Conservation (phyloP, 208 protist genomes). For the Trypanosoma vivax region DNA sequence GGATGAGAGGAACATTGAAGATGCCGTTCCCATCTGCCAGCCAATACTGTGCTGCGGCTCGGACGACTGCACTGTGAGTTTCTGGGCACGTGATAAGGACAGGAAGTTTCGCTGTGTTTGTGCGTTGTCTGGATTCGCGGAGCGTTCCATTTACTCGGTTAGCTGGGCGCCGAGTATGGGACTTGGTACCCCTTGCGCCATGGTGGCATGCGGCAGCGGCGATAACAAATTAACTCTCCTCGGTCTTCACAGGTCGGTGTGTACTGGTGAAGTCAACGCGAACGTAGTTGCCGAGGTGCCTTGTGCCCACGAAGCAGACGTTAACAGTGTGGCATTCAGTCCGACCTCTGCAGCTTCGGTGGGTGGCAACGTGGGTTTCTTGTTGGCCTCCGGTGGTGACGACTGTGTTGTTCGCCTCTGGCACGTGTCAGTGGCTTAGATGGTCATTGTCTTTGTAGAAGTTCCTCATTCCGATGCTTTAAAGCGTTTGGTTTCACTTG, state of each 20-base stretch:
- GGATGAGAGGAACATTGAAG: no score
- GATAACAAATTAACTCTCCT: conserved; percentile 81
- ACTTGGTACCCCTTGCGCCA: conserved; percentile 3
- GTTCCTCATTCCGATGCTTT: no score
- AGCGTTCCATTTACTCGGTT: conserved; percentile 67
- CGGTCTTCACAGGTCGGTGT: conserved; percentile 28
- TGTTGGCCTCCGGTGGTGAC: conserved; percentile 72
- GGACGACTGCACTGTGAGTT: conserved; percentile 58
- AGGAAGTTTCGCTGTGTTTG: conserved; percentile 33
- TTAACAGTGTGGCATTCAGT: conserved; percentile 71
- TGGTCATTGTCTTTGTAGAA: no score
- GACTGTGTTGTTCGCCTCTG: conserved; percentile 68
- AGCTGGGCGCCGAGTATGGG: conserved; percentile 49
- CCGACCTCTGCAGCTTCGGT: conserved; percentile 5
- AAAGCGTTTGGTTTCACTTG: no score
- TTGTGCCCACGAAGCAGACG: conserved; percentile 66
- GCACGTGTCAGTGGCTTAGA: conserved; percentile 26
- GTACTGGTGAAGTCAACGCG: conserved; percentile 15
- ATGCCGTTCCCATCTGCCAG: conserved; percentile 17
- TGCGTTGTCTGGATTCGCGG: conserved; percentile 38
- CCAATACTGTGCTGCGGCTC: conserved; percentile 70
- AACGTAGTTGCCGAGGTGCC: conserved; percentile 29
- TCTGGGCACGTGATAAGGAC: conserved; percentile 48
- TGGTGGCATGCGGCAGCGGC: conserved; percentile 74
- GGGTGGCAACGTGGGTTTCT: conserved; percentile 16